phyloP scores from a whole-genome alignment of 129 eudicot genomes.

The carrot (Daucus carota) region DNA sequence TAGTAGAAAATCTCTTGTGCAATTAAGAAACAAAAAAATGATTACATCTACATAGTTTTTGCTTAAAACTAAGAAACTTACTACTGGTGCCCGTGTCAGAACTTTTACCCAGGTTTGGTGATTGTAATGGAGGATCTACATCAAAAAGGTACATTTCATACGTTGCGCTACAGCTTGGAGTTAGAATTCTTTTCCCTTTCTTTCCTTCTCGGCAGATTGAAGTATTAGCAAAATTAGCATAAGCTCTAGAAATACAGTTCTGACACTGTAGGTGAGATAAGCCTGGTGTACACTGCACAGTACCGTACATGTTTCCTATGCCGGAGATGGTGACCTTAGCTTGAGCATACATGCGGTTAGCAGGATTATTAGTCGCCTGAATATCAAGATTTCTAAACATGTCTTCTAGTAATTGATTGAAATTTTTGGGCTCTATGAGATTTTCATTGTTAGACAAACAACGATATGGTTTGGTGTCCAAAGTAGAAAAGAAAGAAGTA shows the following conservation, averaged over 20 bases:
- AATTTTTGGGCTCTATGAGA: neutral
- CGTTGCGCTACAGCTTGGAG: neutral
- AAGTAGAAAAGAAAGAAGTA: neutral
- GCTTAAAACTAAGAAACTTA: too few relatives aligned
- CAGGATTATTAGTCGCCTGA: neutral
- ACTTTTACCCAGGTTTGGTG: too few relatives aligned
- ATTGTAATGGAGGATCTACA: neutral
- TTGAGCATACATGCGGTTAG: neutral
- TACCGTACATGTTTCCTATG: neutral
- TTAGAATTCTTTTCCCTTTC: neutral
- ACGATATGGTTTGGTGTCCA: neutral
- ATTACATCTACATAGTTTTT: too few relatives aligned
- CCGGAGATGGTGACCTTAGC: neutral
- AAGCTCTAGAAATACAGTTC: neutral
- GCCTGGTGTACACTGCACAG: slow-evolving; percentile 16
- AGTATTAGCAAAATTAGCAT: neutral
- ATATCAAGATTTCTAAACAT: neutral
- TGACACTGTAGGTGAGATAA: neutral
- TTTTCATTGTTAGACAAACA: neutral
- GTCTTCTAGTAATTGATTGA: too few relatives aligned
- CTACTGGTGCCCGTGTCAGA: neutral
- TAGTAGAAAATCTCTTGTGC: slow-evolving; percentile 27
- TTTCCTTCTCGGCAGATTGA: neutral
- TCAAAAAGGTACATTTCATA: neutral
- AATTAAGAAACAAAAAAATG: too few relatives aligned